These are phyloP conservation scores for Lepiota brunneoincarnata DNA, from an alignment of 768 basidiomycete species.

Conservation along the genomic window DNA sequence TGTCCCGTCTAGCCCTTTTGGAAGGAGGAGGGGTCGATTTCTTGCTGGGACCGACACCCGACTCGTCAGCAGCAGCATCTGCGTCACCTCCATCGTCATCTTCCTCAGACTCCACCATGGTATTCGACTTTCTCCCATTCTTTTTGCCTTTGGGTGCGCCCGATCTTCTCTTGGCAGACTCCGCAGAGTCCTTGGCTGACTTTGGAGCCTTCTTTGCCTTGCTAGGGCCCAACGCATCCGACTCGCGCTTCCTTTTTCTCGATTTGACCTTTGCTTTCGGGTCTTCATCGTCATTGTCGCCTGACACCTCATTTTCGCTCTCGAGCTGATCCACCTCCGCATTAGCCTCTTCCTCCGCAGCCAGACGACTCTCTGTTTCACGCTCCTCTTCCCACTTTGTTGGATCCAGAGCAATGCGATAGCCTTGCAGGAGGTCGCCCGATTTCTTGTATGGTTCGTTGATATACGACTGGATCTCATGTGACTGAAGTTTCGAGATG, in stretches of 20 bases:
- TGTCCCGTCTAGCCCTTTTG: slow-evolving; percentile 61
- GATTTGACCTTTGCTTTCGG: slow-evolving; percentile 25
- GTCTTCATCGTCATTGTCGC: slow-evolving; percentile 25
- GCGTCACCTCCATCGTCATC: slow-evolving; percentile 38
- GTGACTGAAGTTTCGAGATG: slow-evolving; percentile 69
- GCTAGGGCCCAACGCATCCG: slow-evolving; percentile 30
- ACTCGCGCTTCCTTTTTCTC: slow-evolving; percentile 61
- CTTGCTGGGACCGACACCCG: slow-evolving; percentile 50
- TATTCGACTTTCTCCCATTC: slow-evolving; percentile 56
- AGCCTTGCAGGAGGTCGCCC: slow-evolving; percentile 73
- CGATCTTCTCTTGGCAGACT: slow-evolving; percentile 30
- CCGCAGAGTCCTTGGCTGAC: slow-evolving; percentile 31
- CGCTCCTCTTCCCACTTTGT: slow-evolving; percentile 40
- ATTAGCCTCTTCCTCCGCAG: slow-evolving; percentile 39
- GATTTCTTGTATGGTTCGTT: slow-evolving; percentile 73
- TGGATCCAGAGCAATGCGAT: slow-evolving; percentile 68
- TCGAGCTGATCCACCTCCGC: slow-evolving; percentile 65
- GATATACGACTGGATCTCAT: slow-evolving; percentile 86
- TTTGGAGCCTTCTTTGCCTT: slow-evolving; percentile 43
- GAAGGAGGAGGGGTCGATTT: slow-evolving; percentile 62
- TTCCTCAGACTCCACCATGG: slow-evolving; percentile 66
- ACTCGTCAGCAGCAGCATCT: slow-evolving; percentile 40
- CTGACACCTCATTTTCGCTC: slow-evolving; percentile 10
- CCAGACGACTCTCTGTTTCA: slow-evolving; percentile 31
- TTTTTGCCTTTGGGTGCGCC: slow-evolving; percentile 41